A percentile compares a stretch with the other conserved stretches of the same genome.
Conservation (phyloP, 2,329 filamentous ascomycete species). For the Botrytis elliptica region DNA sequence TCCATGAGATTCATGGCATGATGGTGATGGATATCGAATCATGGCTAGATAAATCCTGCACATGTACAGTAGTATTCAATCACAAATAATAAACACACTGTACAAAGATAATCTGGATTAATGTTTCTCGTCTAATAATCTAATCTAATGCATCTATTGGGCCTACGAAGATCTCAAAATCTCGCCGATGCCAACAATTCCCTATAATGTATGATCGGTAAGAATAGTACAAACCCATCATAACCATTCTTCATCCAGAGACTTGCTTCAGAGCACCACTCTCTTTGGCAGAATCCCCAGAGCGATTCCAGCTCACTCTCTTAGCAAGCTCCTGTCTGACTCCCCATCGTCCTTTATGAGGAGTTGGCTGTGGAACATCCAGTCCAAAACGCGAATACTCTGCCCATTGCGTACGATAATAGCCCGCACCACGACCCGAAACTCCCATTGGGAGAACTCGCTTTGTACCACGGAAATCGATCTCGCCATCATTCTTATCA, state of each 20-base stretch:
- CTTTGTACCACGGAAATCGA: conserved; percentile 3
- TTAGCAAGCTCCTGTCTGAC: background rate
- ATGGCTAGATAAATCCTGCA: too few species aligned
- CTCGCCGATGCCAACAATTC: background rate
- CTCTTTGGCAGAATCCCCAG: background rate
- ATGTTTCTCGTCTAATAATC: background rate
- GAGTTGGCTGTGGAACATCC: background rate
- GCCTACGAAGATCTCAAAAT: background rate
- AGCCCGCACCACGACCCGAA: background rate
- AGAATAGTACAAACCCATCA: background rate
- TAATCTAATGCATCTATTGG: background rate
- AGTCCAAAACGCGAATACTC: background rate
- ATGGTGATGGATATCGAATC: too few species aligned
- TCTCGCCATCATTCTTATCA: conserved; percentile 6
- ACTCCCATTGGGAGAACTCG: background rate
- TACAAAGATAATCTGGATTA: background rate
- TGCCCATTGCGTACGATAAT: conserved; percentile 1
- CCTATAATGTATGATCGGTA: background rate
- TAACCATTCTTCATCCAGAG: background rate
- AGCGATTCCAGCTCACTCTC: conserved; percentile 2
- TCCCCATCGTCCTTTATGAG: background rate
- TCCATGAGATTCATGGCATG: too few species aligned
- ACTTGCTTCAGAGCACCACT: background rate
- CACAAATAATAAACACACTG: background rate
- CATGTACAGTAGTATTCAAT: too few species aligned